phyloP scores from a whole-genome alignment of 768 basidiomycete genomes.

The Hypholoma fasciculare region DNA sequence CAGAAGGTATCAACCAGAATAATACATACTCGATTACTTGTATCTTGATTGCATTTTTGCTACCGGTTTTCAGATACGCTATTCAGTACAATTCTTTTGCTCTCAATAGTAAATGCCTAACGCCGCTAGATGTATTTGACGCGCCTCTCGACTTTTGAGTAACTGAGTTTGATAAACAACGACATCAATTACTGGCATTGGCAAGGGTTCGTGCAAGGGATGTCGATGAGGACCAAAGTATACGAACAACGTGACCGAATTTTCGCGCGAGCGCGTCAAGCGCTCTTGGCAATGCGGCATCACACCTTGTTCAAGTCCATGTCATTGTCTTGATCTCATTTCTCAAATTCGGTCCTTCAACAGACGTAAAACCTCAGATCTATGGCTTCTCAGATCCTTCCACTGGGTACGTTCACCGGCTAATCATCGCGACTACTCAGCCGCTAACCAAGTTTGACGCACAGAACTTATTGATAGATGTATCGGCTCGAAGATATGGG shows the following conservation, averaged over 20 bases:
- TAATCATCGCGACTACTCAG: conserved; percentile 6
- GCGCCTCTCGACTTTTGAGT: neutral
- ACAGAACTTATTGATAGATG: conserved; percentile 95
- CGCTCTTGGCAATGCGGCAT: neutral
- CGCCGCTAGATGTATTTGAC: conserved; percentile 1
- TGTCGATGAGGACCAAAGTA: neutral
- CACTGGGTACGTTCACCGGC: conserved; percentile 57
- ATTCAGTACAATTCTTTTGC: neutral
- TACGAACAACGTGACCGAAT: neutral
- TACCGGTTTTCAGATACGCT: neutral
- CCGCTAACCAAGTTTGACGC: neutral
- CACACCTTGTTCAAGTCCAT: neutral
- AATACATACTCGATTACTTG: conserved; percentile 20
- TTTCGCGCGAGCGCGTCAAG: neutral
- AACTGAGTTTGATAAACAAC: neutral
- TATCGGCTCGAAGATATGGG: conserved; percentile 96
- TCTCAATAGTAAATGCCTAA: conserved; percentile 3
- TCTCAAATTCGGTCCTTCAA: neutral
- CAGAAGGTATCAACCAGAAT: conserved; percentile 12
- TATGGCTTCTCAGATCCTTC: conserved; percentile 94
- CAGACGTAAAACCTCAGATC: neutral
- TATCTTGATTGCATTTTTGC: conserved; percentile 19
- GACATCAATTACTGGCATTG: no score
- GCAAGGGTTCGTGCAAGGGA: neutral
- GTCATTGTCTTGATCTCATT: neutral